These are phyloP conservation scores for Acmispon strigosus DNA, from an alignment of 306 rosid genomes.

Conservation along the genomic window DNA sequence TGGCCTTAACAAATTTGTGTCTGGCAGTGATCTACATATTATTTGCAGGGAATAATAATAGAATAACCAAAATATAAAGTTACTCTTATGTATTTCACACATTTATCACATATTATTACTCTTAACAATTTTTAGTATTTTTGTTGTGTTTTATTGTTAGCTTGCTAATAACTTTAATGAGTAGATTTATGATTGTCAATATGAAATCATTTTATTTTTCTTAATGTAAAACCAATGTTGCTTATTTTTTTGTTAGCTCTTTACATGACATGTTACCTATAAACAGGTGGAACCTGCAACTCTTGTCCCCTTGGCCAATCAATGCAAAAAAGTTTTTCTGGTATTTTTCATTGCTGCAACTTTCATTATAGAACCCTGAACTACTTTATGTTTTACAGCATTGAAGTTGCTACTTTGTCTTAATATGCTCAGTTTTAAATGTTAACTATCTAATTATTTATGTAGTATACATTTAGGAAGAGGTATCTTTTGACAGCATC, in stretches of 20 bases:
- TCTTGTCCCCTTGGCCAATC: conserved; percentile 86
- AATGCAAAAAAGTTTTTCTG: conserved; percentile 94
- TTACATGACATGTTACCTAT: conserved; percentile 16
- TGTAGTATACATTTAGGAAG: conserved; percentile 1
- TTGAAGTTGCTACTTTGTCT: conserved; percentile 9
- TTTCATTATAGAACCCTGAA: not conserved
- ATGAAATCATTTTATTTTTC: not conserved
- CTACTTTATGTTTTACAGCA: not conserved
- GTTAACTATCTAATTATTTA: not conserved
- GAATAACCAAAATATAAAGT: not conserved
- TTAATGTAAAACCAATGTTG: not conserved
- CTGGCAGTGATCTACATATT: not conserved
- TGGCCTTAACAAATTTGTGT: not conserved
- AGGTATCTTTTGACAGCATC: not conserved
- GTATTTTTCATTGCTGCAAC: conserved; percentile 33
- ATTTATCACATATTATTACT: not conserved
- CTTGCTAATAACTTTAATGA: not conserved
- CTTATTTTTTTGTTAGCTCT: conserved; percentile 6
- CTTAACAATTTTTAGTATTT: not conserved
- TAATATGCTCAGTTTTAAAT: not conserved
- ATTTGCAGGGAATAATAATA: not conserved
- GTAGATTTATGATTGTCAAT: not conserved
- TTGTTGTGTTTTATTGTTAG: not conserved
- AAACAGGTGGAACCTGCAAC: conserved; percentile 88
- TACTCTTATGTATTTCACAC: not conserved